Evolutionary conservation across 148 eudicot genomes (phyloP), one percentile per base, ranked within the genome.

Genomic region (Salicornia ramosissima): DNA sequence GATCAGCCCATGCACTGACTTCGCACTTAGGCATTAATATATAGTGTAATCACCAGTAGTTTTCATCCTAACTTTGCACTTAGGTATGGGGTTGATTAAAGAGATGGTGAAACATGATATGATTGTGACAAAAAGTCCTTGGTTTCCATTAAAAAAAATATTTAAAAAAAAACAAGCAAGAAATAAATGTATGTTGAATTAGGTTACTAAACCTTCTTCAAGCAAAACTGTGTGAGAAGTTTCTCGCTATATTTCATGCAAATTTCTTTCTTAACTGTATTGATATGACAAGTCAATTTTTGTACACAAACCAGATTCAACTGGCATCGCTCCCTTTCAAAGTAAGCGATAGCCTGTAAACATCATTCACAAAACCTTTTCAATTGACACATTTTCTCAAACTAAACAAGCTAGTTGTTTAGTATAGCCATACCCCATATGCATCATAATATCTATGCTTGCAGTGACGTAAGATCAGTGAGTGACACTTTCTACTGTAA

Each of bases 91-190:
- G 55, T 26, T 15, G 75, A 64, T 76, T 6, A 14, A 45, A 36
- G 24, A 29, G 60, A 58, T 65, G 80, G 80, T 77, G 36, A 57
- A 50, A 19, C 80, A 71, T 58, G 75, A 36, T 54, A 28, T 60
- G 55, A 33, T 46, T 64, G 24, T 70, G 75, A 45, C 50, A 22
- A 13, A 2, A 19, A 10, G 65, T 50, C 61, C 52, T 63, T 57
- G 19, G 29, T 49, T 30, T 58, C 22, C 36, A 16, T 26, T 18
- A 1, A 3, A 18, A 58, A 18, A 4, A 16, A 49, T n/a, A n/a
- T n/a, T n/a, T n/a, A 31, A 1, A 3, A 18, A 58, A 18, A 4
- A 16, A 49, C 31, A 65, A 71, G 55, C 56, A 25, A 47, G 21
- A 50, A 21, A 22, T 33, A 16, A 30, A 45, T 65, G 29, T 43